Evolutionary conservation across 1,284 basidiomycete species (phyloP).

Genomic region (Apiotrichum porosum): DNA sequence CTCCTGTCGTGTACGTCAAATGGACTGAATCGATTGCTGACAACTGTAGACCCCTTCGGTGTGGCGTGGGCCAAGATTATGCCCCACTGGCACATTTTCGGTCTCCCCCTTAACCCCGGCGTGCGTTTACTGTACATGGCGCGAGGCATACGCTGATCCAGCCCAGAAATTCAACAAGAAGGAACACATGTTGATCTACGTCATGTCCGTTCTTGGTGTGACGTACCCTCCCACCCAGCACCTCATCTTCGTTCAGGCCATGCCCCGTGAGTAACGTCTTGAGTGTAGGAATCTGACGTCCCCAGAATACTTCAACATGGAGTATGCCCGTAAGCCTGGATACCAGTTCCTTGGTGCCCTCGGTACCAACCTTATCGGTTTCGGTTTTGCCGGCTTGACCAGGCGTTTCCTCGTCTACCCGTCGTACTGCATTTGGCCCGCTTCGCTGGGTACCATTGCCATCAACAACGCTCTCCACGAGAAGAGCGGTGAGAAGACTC

Average conservation of each 20-base stretch:
- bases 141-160: slow-evolving; percentile 50
- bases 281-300: too few species aligned
- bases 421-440: slow-evolving; percentile 55
- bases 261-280: too few species aligned
- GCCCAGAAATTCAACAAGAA: slow-evolving; percentile 54
- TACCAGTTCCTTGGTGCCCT: slow-evolving; percentile 39
- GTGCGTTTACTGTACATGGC: too few species aligned
- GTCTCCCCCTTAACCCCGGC: slow-evolving; percentile 44
- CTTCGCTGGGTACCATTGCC: slow-evolving; percentile 35
- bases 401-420: slow-evolving; percentile 35
- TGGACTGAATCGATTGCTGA: too few species aligned
- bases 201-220: slow-evolving; percentile 33
- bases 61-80: slow-evolving; percentile 20
- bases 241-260: slow-evolving; percentile 54
- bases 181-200: slow-evolving; percentile 38
- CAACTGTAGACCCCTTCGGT: slow-evolving; percentile 35
- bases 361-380: slow-evolving; percentile 63
- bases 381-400: slow-evolving; percentile 30
- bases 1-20: slow-evolving; percentile 35
- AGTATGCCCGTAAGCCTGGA: slow-evolving; percentile 35
- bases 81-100: slow-evolving; percentile 27
- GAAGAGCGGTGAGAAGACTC: slow-evolving; percentile 12
- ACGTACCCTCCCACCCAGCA: slow-evolving; percentile 55
- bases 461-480: slow-evolving; percentile 29
- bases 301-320: slow-evolving; percentile 24